Percentiles rank a stretch among this genome's conserved stretches.
phyloP scores from a whole-genome alignment of 208 protist species.

The Trypanosoma avium region DNA sequence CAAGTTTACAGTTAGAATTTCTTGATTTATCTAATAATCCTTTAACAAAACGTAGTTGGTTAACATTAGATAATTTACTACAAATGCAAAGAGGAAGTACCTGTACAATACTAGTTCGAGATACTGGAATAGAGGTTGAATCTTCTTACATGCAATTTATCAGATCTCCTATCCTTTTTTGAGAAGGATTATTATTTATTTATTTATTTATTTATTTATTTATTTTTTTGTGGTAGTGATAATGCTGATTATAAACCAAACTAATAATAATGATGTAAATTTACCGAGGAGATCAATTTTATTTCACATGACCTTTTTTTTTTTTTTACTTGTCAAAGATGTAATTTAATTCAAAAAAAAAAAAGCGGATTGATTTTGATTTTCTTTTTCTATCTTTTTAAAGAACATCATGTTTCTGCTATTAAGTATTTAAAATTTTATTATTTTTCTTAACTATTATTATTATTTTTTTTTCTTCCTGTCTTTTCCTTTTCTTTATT shows the following conservation, averaged over 20 bases:
- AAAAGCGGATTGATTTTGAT: too few relatives aligned
- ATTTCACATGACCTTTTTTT: too few relatives aligned
- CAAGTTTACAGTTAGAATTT: slow-evolving; percentile 34
- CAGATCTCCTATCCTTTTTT: slow-evolving; percentile 1
- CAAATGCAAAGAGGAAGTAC: slow-evolving; percentile 25
- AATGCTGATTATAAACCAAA: neutral
- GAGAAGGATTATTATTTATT: slow-evolving; percentile 14
- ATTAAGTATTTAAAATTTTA: too few relatives aligned
- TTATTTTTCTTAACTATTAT: too few relatives aligned
- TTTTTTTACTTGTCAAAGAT: too few relatives aligned
- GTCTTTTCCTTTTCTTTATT: slow-evolving; percentile 7
- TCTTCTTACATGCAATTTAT: slow-evolving; percentile 16
- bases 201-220: slow-evolving; percentile 23
- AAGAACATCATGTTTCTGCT: too few relatives aligned
- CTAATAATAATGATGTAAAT: too few relatives aligned
- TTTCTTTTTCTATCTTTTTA: too few relatives aligned
- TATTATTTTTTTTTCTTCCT: neutral
- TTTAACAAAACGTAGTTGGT: slow-evolving; percentile 30
- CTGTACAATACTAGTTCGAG: slow-evolving; percentile 51
- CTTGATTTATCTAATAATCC: slow-evolving; percentile 60
- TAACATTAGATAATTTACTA: slow-evolving; percentile 39
- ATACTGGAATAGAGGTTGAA: slow-evolving; percentile 41
- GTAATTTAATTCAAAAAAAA: too few relatives aligned
- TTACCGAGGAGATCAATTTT: too few relatives aligned
- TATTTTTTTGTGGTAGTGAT: slow-evolving; percentile 5